phyloP scores from a whole-genome alignment of 2,329 filamentous ascomycete species.

The Claviceps maximensis region DNA sequence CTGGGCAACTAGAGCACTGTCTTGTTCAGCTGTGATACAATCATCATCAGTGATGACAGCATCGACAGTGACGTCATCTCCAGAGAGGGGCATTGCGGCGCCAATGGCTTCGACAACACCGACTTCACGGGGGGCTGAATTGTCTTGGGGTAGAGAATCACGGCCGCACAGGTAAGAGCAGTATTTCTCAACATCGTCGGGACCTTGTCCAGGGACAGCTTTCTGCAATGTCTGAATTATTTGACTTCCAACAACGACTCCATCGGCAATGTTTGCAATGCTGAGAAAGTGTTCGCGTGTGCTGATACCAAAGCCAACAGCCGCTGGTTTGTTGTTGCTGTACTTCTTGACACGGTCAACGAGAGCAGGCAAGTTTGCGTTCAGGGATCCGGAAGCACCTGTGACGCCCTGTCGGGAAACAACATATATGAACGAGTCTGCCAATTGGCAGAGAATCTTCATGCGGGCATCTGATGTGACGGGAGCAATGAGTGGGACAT shows the following conservation, averaged over 20 bases:
- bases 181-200: constrained; percentile 72
- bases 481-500: constrained; percentile 92
- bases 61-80: constrained; percentile 35
- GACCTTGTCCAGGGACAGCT: constrained; percentile 19
- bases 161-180: constrained; percentile 55
- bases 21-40: constrained; percentile 43
- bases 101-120: constrained; percentile 56
- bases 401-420: constrained; percentile 96
- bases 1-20: constrained; percentile 61
- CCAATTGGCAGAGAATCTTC: constrained; percentile 90
- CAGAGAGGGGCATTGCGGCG: constrained; percentile 30
- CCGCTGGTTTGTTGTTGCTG: constrained; percentile 79
- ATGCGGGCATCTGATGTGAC: constrained; percentile 86
- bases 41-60: constrained; percentile 54
- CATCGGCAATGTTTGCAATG: constrained; percentile 73
- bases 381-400: constrained; percentile 73
- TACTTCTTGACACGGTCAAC: constrained; percentile 80
- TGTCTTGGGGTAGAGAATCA: constrained; percentile 20
- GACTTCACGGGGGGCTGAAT: constrained; percentile 49
- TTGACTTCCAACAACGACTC: constrained; percentile 92
- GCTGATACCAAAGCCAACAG: constrained; percentile 91
- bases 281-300: constrained; percentile 87
- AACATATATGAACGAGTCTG: constrained; percentile 98
- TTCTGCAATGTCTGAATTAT: constrained; percentile 65
- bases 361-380: constrained; percentile 67